phyloP scores from a whole-genome alignment of 192 early-diverging fungal species.

The Backusella westeae region DNA sequence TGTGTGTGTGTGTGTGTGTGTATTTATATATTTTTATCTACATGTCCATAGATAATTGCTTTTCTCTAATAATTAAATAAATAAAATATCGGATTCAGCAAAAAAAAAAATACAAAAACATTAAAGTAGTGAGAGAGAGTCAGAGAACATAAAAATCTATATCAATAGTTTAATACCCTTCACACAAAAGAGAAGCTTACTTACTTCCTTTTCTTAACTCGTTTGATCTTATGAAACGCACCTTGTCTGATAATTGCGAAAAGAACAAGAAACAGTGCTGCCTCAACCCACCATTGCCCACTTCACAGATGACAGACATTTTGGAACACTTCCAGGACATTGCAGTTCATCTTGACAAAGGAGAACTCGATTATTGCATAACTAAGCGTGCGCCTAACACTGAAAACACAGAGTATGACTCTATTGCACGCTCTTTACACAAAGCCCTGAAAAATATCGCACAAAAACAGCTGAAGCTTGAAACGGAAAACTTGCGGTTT shows the following conservation, averaged over 20 bases:
- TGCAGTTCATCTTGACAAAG: conserved; percentile 21
- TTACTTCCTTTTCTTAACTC: conserved; percentile 5
- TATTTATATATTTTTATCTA: neutral
- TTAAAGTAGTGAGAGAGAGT: neutral
- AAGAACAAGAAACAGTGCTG: conserved; percentile 3
- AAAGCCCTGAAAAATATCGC: conserved; percentile 14
- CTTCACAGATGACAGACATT: neutral
- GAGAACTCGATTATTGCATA: conserved; percentile 26
- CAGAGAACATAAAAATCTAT: neutral
- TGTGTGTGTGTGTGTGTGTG: conserved; percentile 1
- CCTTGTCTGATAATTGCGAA: conserved; percentile 12
- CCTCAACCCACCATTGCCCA: neutral
- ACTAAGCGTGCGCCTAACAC: neutral
- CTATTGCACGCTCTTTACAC: neutral
- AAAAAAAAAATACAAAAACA: neutral
- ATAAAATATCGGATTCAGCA: neutral
- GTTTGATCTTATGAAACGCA: conserved; percentile 29
- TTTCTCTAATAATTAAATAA: conserved; percentile 1
- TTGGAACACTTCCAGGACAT: conserved; percentile 21
- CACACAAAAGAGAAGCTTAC: neutral
- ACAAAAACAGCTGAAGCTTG: conserved; percentile 15
- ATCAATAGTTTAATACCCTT: neutral
- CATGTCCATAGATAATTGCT: neutral
- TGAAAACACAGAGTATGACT: conserved; percentile 8
- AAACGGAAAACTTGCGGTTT: conserved; percentile 23